phyloP scores from a whole-genome alignment of 2,329 filamentous ascomycete genomes.

The Epicoccum nigrum region DNA sequence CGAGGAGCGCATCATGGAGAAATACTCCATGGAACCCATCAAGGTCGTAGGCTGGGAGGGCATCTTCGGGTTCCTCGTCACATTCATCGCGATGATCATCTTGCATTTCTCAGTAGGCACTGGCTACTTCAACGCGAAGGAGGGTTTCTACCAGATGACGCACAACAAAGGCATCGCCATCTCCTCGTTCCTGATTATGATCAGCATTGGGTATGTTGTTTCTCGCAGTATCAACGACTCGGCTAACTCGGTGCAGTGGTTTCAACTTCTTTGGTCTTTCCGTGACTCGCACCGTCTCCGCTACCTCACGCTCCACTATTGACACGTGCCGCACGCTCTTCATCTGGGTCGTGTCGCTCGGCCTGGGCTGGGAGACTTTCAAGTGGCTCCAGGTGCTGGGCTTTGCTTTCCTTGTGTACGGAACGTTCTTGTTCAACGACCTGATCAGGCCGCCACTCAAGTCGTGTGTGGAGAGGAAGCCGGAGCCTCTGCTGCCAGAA shows the following conservation, averaged over 20 bases:
- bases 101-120: constrained; percentile 78
- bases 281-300: constrained; percentile 86
- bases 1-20: constrained; percentile 89
- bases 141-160: constrained; percentile 83
- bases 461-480: constrained; percentile 63
- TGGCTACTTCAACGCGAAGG: constrained; percentile 88
- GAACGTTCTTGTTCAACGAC: constrained; percentile 96
- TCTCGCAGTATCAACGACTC: not conserved
- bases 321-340: constrained; percentile 97
- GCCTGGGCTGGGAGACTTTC: constrained; percentile 94
- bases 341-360: constrained; percentile 95
- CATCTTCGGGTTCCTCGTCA: constrained; percentile 84
- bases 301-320: constrained; percentile 92
- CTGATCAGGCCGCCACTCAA: constrained; percentile 82
- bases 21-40: constrained; percentile 81
- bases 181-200: constrained; percentile 90
- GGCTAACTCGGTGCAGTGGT: constrained; percentile 62
- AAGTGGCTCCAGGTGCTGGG: constrained; percentile 94
- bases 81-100: constrained; percentile 77
- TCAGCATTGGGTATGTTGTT: constrained; percentile 84
- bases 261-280: constrained; percentile 99
- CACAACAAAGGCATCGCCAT: constrained; percentile 72
- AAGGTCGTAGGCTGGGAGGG: constrained; percentile 97
- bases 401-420: constrained; percentile 90
- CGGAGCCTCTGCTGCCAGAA: constrained; percentile 74